Conservation (phyloP, 495 filamentous ascomycete genomes). For the Xylaria sp. region DNA sequence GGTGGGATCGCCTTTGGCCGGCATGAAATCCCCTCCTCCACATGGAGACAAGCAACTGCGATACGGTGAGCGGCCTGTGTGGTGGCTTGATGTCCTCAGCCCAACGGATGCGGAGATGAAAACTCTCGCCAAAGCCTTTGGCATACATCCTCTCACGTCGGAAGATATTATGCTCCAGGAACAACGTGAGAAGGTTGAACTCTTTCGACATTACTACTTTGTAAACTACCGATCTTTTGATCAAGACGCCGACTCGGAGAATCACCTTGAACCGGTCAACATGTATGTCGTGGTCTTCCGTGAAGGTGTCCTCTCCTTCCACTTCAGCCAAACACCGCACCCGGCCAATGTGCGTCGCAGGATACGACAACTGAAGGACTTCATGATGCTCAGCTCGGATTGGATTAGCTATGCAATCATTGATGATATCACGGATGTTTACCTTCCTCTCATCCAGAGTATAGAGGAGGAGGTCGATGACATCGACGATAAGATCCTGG, state of each 20-base stretch:
- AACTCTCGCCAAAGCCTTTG: conserved; percentile 87
- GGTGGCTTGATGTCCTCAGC: conserved; percentile 92
- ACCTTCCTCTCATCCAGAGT: conserved; percentile 84
- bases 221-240: conserved; percentile 98
- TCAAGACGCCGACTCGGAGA: conserved; percentile 84
- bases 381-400: conserved; percentile 88
- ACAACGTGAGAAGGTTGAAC: conserved; percentile 95
- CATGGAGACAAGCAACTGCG: conserved; percentile 58
- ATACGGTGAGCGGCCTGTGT: conserved; percentile 89
- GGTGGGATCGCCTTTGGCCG: conserved; percentile 31
- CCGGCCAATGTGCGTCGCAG: conserved; percentile 92
- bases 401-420: conserved; percentile 99
- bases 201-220: conserved; percentile 97
- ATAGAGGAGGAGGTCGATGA: conserved; percentile 91
- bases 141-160: conserved; percentile 90
- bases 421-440: conserved; percentile 97
- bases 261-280: conserved; percentile 94
- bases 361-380: conserved; percentile 93
- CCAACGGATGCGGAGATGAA: conserved; percentile 95
- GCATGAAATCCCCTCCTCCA: conserved; percentile 31
- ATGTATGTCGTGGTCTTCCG: conserved; percentile 98
- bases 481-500: conserved; percentile 83
- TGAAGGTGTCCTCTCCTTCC: conserved; percentile 93
- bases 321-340: conserved; percentile 91
- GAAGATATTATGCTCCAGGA: conserved; percentile 99